Percentiles rank a stretch among this genome's conserved stretches.
phyloP scores from a whole-genome alignment of 2,329 filamentous ascomycete genomes.

The Epichloe brachyelytri region DNA sequence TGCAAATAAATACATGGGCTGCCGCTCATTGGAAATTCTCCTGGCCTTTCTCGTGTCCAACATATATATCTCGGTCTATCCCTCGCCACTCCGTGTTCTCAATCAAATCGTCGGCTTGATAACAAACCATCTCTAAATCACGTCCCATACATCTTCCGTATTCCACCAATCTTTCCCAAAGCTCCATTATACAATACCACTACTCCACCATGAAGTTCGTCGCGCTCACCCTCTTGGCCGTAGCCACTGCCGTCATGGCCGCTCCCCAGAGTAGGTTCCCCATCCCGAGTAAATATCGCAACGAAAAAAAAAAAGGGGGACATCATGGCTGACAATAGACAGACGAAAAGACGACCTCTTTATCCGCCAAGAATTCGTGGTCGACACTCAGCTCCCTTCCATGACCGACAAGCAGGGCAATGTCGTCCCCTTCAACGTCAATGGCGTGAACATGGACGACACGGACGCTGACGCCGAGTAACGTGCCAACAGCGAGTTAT shows the following conservation, averaged over 20 bases:
- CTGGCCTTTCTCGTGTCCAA: no score
- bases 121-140: no score
- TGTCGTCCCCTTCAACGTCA: conserved; percentile 30
- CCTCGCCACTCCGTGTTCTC: no score
- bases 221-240: conserved; percentile 30
- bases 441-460: conserved; percentile 28
- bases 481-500: no score
- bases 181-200: neutral
- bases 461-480: no score
- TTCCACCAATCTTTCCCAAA: no score
- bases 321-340: neutral
- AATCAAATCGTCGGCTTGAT: no score
- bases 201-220: conserved; percentile 40
- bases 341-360: neutral
- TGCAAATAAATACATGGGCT: neutral
- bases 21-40: no score
- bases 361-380: conserved; percentile 1
- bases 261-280: conserved; percentile 17
- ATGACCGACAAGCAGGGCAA: conserved; percentile 35
- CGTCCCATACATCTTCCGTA: no score
- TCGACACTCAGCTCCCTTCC: conserved; percentile 23
- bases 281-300: no score
- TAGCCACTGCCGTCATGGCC: conserved; percentile 34
- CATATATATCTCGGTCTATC: neutral
- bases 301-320: no score